A percentile compares a stretch with the other conserved stretches of the same genome.
Conservation (phyloP, 768 basidiomycete genomes). For the Amanita jacksonii region DNA sequence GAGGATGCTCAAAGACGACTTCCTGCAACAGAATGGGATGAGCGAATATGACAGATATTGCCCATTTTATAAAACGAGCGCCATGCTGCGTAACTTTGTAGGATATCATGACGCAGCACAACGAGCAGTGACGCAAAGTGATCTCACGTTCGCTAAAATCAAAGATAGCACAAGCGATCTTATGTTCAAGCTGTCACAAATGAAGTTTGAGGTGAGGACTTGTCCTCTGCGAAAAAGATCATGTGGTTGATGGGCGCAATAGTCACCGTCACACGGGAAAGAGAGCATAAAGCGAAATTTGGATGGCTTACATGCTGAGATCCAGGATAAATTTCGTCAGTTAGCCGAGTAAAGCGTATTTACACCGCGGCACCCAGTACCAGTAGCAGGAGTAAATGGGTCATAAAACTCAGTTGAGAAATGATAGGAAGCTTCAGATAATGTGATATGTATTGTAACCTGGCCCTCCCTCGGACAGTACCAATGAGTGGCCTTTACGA, state of each 20-base stretch:
- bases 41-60: slow-evolving; percentile 96
- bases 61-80: slow-evolving; percentile 98
- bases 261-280: slow-evolving; percentile 90
- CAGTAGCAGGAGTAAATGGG: too few relatives aligned
- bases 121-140: slow-evolving; percentile 74
- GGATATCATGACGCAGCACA: slow-evolving; percentile 88
- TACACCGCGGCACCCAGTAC: too few relatives aligned
- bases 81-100: slow-evolving; percentile 93
- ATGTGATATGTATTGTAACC: too few relatives aligned
- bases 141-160: slow-evolving; percentile 79
- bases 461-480: too few relatives aligned
- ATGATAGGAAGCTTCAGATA: too few relatives aligned
- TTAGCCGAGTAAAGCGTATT: slow-evolving; percentile 55
- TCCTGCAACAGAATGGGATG: slow-evolving; percentile 98
- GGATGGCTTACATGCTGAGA: slow-evolving; percentile 74
- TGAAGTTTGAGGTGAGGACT: slow-evolving; percentile 88
- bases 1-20: slow-evolving; percentile 94
- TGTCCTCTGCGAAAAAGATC: background rate
- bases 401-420: too few relatives aligned
- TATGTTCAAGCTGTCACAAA: slow-evolving; percentile 96
- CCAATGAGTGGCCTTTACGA: too few relatives aligned
- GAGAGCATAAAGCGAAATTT: slow-evolving; percentile 75
- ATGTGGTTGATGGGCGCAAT: slow-evolving; percentile 10
- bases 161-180: slow-evolving; percentile 80
- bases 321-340: slow-evolving; percentile 88